Evolutionary conservation across 1,139 yeast species (phyloP).

Genomic region (Pichia kudriavzevii): DNA sequence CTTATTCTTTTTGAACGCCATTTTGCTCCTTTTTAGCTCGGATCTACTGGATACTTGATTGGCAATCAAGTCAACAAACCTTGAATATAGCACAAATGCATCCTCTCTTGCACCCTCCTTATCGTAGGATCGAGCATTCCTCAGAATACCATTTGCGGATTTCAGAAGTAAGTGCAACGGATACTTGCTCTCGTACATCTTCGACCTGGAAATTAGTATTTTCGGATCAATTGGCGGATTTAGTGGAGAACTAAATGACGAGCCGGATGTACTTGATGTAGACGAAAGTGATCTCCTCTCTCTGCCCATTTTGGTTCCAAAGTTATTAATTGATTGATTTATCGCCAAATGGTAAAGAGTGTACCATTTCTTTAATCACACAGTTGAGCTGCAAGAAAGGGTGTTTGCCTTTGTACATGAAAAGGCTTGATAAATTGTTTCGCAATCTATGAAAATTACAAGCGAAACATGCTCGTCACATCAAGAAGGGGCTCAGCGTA

Average conservation of each 20-base stretch:
- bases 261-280: slow-evolving; percentile 16
- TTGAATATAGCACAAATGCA: slow-evolving; percentile 41
- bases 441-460: too few species aligned
- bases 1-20: slow-evolving; percentile 15
- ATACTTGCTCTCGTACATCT: slow-evolving; percentile 33
- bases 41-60: slow-evolving; percentile 39
- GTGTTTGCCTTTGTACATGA: too few species aligned
- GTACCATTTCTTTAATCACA: too few species aligned
- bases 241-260: slow-evolving; percentile 11
- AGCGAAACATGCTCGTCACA: too few species aligned
- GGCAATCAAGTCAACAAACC: slow-evolving; percentile 43
- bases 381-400: too few species aligned
- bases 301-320: slow-evolving; percentile 5
- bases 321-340: too few species aligned
- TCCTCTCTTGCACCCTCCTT: slow-evolving; percentile 34
- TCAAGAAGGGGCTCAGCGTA: too few species aligned
- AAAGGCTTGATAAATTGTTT: too few species aligned
- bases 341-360: too few species aligned
- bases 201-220: slow-evolving; percentile 35
- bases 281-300: slow-evolving; percentile 7
- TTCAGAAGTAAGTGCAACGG: slow-evolving; percentile 41
- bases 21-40: slow-evolving; percentile 28
- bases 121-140: slow-evolving; percentile 40
- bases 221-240: slow-evolving; percentile 24
- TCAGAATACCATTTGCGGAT: slow-evolving; percentile 33